Conservation (phyloP, 352 stramenopile species). For the Phytopythium chamaehyphon region DNA sequence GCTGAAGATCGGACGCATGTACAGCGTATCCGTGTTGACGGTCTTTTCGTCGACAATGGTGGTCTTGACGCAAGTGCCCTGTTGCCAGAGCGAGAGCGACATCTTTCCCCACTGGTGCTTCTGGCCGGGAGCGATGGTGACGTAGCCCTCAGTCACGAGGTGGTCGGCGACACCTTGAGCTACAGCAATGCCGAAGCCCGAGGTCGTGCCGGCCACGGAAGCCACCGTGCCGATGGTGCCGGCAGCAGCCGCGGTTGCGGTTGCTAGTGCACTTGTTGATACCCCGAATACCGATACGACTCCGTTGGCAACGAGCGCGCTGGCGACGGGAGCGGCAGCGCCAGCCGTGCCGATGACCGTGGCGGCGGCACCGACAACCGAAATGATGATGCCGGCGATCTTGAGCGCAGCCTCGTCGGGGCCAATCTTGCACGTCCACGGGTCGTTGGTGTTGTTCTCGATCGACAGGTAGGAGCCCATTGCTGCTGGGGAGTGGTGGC, state of each 20-base stretch:
- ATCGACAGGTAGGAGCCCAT: slow-evolving; percentile 50
- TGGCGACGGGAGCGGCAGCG: slow-evolving; percentile 22
- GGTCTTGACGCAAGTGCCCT: slow-evolving; percentile 39
- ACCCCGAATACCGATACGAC: slow-evolving; percentile 28
- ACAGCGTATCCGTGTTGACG: slow-evolving; percentile 33
- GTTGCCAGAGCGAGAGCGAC: slow-evolving; percentile 44
- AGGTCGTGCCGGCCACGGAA: slow-evolving; percentile 21
- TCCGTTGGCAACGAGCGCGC: slow-evolving; percentile 19
- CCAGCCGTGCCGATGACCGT: slow-evolving; percentile 23
- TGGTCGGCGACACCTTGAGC: slow-evolving; percentile 29
- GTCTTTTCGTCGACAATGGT: slow-evolving; percentile 30
- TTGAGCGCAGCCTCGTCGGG: slow-evolving; percentile 34
- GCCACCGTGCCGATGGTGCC: slow-evolving; percentile 13
- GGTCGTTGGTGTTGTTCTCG: slow-evolving; percentile 36
- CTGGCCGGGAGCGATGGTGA: slow-evolving; percentile 22
- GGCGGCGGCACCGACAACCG: slow-evolving; percentile 17
- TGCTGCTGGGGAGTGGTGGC: slow-evolving; percentile 3
- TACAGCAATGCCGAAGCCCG: slow-evolving; percentile 27
- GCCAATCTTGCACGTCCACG: slow-evolving; percentile 36
- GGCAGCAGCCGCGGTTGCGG: slow-evolving; percentile 11
- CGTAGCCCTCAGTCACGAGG: slow-evolving; percentile 28
- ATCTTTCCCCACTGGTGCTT: slow-evolving; percentile 36
- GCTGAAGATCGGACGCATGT: slow-evolving; percentile 57
- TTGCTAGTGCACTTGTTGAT: slow-evolving; percentile 19
- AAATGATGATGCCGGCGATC: slow-evolving; percentile 26